Conservation (phyloP, 768 basidiomycete genomes). For the Trametes maxima region DNA sequence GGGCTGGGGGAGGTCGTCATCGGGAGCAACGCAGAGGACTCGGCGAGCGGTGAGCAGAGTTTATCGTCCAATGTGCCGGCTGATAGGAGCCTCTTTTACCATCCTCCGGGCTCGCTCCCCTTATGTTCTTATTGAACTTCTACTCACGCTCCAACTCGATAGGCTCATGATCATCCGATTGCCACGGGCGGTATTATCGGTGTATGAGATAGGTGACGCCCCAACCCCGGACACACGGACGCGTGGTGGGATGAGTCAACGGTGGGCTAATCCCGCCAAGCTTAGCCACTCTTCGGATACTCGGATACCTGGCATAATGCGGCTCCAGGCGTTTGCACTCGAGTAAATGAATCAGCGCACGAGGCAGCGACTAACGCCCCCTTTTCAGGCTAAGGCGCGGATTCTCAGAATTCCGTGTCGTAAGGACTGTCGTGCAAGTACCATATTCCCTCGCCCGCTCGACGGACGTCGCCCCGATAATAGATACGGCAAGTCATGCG, state of each 20-base stretch:
- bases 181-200: slow-evolving; percentile 1
- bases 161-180: slow-evolving; percentile 1
- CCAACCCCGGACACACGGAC: neutral
- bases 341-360: neutral
- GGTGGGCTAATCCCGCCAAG: neutral
- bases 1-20: neutral
- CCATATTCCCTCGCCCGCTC: neutral
- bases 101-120: neutral
- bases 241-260: neutral
- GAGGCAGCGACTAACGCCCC: neutral
- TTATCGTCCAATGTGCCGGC: too few species aligned
- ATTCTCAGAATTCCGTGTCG: neutral
- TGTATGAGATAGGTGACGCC: neutral
- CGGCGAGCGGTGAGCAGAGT: neutral
- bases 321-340: neutral
- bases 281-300: neutral
- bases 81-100: neutral
- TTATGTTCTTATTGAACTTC: neutral
- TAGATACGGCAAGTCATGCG: neutral
- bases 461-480: neutral
- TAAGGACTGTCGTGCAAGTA: neutral
- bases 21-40: neutral
- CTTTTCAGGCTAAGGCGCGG: neutral
- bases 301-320: neutral
- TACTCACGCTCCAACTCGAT: neutral